phyloP scores from a whole-genome alignment of 306 rosid species.

The Inga laurina region DNA sequence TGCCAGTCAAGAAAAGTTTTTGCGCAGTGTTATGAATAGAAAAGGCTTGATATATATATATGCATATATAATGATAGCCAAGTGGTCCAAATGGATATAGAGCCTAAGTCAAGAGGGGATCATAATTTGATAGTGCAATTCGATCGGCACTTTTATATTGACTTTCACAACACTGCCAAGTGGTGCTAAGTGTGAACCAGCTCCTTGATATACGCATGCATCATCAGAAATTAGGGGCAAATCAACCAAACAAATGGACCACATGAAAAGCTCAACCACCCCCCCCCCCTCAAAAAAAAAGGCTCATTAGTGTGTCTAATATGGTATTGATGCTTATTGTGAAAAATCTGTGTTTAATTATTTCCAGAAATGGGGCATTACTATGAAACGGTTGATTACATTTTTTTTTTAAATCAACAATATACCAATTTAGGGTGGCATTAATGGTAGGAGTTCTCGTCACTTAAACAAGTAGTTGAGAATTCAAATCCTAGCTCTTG shows the following conservation, averaged over 20 bases:
- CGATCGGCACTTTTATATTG: neutral
- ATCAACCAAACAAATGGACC: conserved; percentile 16
- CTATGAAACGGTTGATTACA: too few species aligned
- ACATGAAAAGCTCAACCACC: conserved; percentile 35
- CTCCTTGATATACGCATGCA: neutral
- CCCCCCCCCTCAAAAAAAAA: neutral
- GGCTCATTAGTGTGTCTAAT: neutral
- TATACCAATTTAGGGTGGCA: too few species aligned
- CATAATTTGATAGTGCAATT: too few species aligned
- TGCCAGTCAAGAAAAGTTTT: too few species aligned
- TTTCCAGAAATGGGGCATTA: too few species aligned
- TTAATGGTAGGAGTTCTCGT: too few species aligned
- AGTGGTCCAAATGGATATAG: neutral
- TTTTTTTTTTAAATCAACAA: too few species aligned
- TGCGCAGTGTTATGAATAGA: neutral
- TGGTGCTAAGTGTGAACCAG: neutral
- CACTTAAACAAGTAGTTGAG: too few species aligned
- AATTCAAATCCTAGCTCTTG: too few species aligned
- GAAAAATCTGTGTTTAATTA: neutral
- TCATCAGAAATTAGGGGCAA: neutral
- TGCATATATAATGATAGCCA: neutral
- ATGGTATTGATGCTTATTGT: neutral
- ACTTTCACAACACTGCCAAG: neutral
- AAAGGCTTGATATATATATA: too few species aligned
- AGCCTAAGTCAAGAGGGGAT: neutral